phyloP scores from a whole-genome alignment of 805 yeast species.

The Myxozyma vanderwaltii region DNA sequence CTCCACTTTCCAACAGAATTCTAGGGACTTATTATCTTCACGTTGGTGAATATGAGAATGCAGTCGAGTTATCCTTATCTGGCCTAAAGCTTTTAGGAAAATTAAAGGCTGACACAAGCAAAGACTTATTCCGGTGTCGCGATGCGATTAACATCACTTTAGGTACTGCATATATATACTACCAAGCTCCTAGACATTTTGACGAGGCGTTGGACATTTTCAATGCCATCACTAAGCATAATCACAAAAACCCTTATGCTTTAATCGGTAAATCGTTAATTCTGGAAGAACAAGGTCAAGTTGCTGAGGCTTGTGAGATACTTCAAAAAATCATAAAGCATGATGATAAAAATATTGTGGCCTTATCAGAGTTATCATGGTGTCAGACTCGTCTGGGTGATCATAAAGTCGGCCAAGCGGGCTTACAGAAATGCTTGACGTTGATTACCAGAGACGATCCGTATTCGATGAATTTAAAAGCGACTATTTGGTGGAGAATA shows the following conservation, averaged over 20 bases:
- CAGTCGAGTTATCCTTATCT: constrained; percentile 58
- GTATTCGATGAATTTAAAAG: constrained; percentile 57
- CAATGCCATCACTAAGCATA: constrained; percentile 56
- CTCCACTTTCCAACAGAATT: constrained; percentile 67
- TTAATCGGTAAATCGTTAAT: constrained; percentile 82
- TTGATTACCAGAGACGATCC: constrained; percentile 54
- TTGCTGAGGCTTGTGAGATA: constrained; percentile 55
- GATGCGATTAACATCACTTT: constrained; percentile 43
- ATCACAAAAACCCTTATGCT: constrained; percentile 58
- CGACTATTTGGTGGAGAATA: constrained; percentile 68
- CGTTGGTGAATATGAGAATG: constrained; percentile 62
- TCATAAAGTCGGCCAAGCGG: constrained; percentile 53
- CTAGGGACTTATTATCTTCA: constrained; percentile 61
- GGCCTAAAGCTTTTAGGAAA: constrained; percentile 53
- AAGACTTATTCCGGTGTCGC: not conserved
- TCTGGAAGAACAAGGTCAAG: constrained; percentile 63
- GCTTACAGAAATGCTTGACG: constrained; percentile 50
- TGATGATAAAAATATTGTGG: constrained; percentile 58
- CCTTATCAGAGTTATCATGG: constrained; percentile 76
- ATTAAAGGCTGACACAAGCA: constrained; percentile 5
- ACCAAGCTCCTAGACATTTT: constrained; percentile 89
- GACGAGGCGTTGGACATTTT: constrained; percentile 71
- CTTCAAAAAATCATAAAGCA: constrained; percentile 54
- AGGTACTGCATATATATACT: constrained; percentile 77
- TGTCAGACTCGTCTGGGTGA: constrained; percentile 61